A percentile compares a stretch with the other conserved stretches of the same genome.
Conservation (phyloP, 2,329 filamentous ascomycete species). For the Phaeosphaeriaceae sp. region DNA sequence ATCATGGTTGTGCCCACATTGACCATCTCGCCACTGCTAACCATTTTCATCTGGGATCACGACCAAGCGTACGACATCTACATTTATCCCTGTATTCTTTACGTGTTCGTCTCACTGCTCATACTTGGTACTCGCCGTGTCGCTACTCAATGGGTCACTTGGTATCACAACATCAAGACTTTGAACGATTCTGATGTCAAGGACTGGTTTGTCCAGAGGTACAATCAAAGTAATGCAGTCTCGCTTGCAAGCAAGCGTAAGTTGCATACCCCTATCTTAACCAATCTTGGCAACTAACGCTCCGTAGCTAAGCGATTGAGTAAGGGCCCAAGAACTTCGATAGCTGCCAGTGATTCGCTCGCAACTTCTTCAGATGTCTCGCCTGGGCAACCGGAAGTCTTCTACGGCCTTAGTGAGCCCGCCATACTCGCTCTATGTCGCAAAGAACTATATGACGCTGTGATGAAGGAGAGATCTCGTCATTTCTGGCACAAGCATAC, state of each 20-base stretch:
- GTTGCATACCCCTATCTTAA: conserved; percentile 3
- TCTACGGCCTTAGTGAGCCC: conserved; percentile 57
- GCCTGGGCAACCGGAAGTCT: conserved; percentile 44
- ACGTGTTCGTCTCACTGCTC: conserved; percentile 60
- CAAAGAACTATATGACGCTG: conserved; percentile 55
- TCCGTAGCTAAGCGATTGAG: conserved; percentile 23
- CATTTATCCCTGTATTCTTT: conserved; percentile 65
- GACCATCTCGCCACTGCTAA: conserved; percentile 65
- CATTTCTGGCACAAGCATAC: conserved; percentile 53
- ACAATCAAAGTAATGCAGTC: conserved; percentile 13
- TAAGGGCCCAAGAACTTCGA: conserved; percentile 32
- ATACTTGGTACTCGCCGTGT: conserved; percentile 63
- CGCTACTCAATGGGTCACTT: conserved; percentile 66
- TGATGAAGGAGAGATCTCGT: conserved; percentile 55
- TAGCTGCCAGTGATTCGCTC: conserved; percentile 33
- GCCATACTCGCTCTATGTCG: conserved; percentile 59
- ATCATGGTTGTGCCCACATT: conserved; percentile 64
- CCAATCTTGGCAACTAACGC: conserved; percentile 4
- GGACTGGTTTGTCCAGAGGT: conserved; percentile 56
- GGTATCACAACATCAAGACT: conserved; percentile 61
- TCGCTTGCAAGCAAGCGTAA: conserved; percentile 15
- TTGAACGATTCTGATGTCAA: conserved; percentile 60
- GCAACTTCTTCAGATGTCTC: conserved; percentile 39
- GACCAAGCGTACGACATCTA: conserved; percentile 63
- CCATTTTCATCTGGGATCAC: conserved; percentile 59